A percentile compares a stretch with the other conserved stretches of the same genome.
Evolutionary conservation across 371 early-diverging fungal genomes (phyloP).

Genomic region (Phascolomyces articulosus): DNA sequence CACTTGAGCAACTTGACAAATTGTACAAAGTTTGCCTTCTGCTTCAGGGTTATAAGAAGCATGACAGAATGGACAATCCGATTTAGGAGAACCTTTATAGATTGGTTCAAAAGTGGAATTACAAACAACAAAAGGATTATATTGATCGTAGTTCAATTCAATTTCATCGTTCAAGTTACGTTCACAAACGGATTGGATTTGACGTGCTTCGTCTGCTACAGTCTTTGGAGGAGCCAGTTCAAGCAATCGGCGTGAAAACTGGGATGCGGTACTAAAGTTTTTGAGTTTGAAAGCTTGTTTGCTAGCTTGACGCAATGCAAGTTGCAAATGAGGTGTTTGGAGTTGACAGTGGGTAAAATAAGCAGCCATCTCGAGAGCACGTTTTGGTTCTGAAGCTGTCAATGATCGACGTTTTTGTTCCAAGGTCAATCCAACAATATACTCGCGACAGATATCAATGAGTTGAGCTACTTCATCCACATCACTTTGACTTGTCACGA

Average conservation of each 20-base stretch:
- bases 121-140: conserved; percentile 90
- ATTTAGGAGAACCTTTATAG: conserved; percentile 79
- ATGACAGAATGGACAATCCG: conserved; percentile 86
- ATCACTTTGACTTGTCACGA: conserved; percentile 60
- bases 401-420: conserved; percentile 77
- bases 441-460: conserved; percentile 86
- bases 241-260: conserved; percentile 85
- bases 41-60: conserved; percentile 87
- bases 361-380: conserved; percentile 87
- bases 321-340: conserved; percentile 84
- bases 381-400: conserved; percentile 52
- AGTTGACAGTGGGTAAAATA: conserved; percentile 94
- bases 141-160: conserved; percentile 88
- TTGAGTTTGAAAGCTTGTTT: conserved; percentile 76
- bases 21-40: conserved; percentile 75
- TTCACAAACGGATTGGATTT: conserved; percentile 80
- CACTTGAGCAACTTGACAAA: conserved; percentile 82
- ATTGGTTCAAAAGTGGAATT: conserved; percentile 83
- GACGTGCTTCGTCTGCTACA: conserved; percentile 82
- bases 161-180: conserved; percentile 81
- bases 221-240: conserved; percentile 82
- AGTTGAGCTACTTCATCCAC: conserved; percentile 78
- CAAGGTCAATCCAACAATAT: conserved; percentile 84
- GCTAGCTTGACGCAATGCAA: conserved; percentile 86
- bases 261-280: conserved; percentile 81